Percentiles rank a stretch among this genome's conserved stretches.
Conservation (phyloP, 2,329 filamentous ascomycete species). For the Trichoderma gracile region DNA sequence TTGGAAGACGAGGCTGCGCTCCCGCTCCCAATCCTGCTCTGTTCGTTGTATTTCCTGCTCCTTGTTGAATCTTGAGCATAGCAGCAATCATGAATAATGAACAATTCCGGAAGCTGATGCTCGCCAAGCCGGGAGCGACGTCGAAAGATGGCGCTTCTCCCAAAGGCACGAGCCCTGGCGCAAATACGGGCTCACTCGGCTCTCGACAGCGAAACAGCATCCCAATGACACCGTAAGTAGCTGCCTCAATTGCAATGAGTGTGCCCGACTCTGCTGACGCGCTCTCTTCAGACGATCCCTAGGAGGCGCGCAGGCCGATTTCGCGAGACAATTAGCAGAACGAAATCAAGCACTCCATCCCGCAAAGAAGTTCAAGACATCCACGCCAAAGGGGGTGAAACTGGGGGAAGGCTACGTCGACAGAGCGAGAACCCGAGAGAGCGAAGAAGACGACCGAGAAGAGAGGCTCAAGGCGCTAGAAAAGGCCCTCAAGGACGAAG, state of each 20-base stretch:
- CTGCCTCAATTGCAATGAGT: neutral
- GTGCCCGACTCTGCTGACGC: slow-evolving; percentile 33
- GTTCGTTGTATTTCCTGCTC: neutral
- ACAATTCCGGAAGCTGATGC: slow-evolving; percentile 82
- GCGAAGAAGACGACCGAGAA: slow-evolving; percentile 57
- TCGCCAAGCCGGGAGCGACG: slow-evolving; percentile 49
- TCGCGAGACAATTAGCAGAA: slow-evolving; percentile 82
- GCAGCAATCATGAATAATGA: slow-evolving; percentile 81
- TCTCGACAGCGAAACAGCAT: slow-evolving; percentile 79
- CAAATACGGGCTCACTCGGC: slow-evolving; percentile 59
- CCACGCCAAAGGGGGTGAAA: slow-evolving; percentile 79
- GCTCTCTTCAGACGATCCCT: slow-evolving; percentile 61
- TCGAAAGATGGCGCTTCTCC: slow-evolving; percentile 50
- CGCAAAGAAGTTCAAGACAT: slow-evolving; percentile 74
- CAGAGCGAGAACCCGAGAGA: slow-evolving; percentile 66
- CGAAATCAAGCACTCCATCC: slow-evolving; percentile 58
- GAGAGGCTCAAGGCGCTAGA: slow-evolving; percentile 76
- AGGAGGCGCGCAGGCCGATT: slow-evolving; percentile 59
- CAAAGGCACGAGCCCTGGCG: slow-evolving; percentile 34
- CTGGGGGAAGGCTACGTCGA: slow-evolving; percentile 82
- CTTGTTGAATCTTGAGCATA: neutral
- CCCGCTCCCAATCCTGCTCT: neutral
- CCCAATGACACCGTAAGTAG: slow-evolving; percentile 85
- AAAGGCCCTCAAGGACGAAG: slow-evolving; percentile 75
- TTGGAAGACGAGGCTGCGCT: slow-evolving; percentile 18